These are phyloP conservation scores for Phialemonium atrogriseum DNA, from an alignment of 2,329 filamentous ascomycete genomes.

Conservation along the genomic window DNA sequence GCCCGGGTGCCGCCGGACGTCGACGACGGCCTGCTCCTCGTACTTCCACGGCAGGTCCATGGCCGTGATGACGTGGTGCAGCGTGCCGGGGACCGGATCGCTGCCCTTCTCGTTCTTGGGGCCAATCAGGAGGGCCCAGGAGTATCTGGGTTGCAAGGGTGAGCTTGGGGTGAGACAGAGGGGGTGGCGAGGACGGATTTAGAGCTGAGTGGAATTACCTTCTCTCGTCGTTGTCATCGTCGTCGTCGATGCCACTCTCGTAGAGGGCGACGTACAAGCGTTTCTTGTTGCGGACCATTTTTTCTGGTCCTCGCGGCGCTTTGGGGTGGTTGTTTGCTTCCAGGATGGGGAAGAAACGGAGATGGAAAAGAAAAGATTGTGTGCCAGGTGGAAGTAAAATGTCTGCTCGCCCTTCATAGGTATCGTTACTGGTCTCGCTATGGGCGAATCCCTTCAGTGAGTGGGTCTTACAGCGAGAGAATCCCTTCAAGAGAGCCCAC, in stretches of 20 bases:
- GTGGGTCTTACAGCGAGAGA: too few relatives aligned
- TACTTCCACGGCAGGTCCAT: neutral
- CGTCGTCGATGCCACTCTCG: neutral
- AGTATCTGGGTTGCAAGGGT: neutral
- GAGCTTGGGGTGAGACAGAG: neutral
- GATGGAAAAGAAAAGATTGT: too few relatives aligned
- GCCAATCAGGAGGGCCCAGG: neutral
- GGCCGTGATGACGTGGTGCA: neutral
- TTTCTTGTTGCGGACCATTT: slow-evolving; percentile 1
- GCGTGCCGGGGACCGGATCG: neutral
- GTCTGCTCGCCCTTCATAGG: too few relatives aligned
- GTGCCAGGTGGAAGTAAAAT: too few relatives aligned
- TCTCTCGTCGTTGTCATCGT: neutral
- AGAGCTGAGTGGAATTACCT: neutral
- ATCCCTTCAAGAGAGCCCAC: too few relatives aligned
- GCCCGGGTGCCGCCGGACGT: neutral
- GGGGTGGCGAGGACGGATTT: neutral
- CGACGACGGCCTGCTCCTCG: neutral
- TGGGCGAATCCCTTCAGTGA: too few relatives aligned
- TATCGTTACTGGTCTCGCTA: too few relatives aligned
- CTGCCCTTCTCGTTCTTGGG: neutral
- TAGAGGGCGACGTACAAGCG: neutral
- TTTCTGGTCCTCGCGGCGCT: too few relatives aligned
- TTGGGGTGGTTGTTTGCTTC: too few relatives aligned
- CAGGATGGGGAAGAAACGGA: too few relatives aligned